Percentiles rank a stretch among this genome's conserved stretches.
Conservation (phyloP, 495 filamentous ascomycete genomes). For the Tuber borchii region DNA sequence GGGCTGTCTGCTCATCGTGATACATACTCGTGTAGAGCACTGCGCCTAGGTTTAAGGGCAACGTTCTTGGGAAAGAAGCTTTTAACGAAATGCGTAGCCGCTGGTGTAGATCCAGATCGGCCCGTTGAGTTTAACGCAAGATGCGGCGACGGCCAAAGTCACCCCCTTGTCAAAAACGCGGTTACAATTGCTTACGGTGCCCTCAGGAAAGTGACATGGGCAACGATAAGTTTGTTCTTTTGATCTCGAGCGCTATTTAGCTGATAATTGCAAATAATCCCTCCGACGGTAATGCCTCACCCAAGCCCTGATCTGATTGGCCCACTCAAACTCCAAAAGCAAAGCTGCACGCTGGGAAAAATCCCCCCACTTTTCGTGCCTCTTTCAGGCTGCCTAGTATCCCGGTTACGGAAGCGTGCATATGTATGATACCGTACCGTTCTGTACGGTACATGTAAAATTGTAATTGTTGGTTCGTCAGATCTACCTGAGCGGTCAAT, state of each 20-base stretch:
- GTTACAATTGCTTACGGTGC: not conserved
- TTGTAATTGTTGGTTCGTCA: not conserved
- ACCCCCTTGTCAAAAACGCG: not conserved
- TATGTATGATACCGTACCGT: constrained; percentile 5
- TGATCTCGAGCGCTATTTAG: not conserved
- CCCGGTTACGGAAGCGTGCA: constrained; percentile 3
- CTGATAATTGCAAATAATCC: not conserved
- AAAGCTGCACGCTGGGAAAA: not conserved
- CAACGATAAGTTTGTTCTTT: not conserved
- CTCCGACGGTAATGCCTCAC: not conserved
- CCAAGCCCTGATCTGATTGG: not conserved
- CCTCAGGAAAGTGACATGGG: not conserved
- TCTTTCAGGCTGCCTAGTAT: constrained; percentile 3
- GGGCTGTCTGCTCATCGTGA: not conserved
- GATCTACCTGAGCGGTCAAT: not conserved
- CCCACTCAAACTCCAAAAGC: not conserved
- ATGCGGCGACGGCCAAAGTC: constrained; percentile 14
- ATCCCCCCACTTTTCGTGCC: not conserved
- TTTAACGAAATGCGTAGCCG: constrained; percentile 6
- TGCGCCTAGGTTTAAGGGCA: not conserved
- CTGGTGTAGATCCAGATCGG: constrained; percentile 33
- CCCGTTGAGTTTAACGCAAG: constrained; percentile 13
- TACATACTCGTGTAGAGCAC: not conserved
- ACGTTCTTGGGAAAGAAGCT: constrained; percentile 13
- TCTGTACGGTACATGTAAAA: not conserved